Conservation (phyloP, 176 grass and related monocot species). For the Ensete ventricosum region DNA sequence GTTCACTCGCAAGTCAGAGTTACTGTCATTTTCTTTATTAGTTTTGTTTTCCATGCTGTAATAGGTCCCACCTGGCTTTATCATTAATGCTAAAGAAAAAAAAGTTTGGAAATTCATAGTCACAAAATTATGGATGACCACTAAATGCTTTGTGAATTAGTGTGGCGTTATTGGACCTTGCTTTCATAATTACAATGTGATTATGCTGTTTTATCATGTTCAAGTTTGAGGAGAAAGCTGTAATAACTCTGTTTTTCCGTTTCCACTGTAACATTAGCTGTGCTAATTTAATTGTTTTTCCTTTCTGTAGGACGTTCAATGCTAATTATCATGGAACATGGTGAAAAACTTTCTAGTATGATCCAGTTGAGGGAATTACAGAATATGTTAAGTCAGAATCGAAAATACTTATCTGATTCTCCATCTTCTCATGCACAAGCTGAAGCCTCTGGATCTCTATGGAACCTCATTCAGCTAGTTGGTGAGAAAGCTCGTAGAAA, state of each 20-base stretch:
- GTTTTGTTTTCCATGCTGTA: too few species aligned
- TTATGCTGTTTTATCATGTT: not conserved
- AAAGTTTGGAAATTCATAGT: too few species aligned
- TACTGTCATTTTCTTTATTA: too few species aligned
- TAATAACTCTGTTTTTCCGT: conserved; percentile 1
- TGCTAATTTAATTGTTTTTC: not conserved
- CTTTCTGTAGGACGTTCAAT: conserved; percentile 50
- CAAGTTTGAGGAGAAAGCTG: not conserved
- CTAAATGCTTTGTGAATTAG: too few species aligned
- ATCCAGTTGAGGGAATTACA: conserved; percentile 87
- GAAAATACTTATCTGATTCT: conserved; percentile 19
- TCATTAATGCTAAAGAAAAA: too few species aligned
- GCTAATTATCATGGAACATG: conserved; percentile 92
- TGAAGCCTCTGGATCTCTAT: conserved; percentile 51
- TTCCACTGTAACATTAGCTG: not conserved
- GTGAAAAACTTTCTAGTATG: conserved; percentile 90
- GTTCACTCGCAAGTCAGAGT: too few species aligned
- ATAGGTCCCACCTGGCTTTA: too few species aligned
- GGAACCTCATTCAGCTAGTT: conserved; percentile 91
- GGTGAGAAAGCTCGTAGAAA: conserved; percentile 94
- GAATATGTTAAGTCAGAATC: conserved; percentile 53
- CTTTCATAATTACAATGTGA: not conserved
- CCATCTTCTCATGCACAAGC: conserved; percentile 42
- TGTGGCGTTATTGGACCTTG: too few species aligned
- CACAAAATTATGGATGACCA: too few species aligned